Base-by-base conservation (phyloP, 2,329 filamentous ascomycete species). In the Metarhizium guizhouense region DNA sequence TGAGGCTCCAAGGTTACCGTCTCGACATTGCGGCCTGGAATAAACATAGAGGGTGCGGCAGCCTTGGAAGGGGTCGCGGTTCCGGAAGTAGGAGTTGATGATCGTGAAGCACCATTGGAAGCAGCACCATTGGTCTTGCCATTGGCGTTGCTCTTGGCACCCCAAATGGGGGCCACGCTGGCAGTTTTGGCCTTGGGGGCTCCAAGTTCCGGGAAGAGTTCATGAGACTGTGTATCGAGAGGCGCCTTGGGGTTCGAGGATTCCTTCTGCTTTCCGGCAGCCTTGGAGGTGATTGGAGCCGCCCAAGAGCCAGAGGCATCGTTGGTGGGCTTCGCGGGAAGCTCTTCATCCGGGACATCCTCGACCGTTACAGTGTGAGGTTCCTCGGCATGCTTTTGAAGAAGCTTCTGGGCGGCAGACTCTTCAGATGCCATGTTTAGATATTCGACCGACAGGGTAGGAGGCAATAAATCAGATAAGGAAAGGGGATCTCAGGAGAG, bases 181-280 rank as follows among this genome's bases (percentile, higher is more conserved):
- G 84, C 78, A 59, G 84, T 76, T 72, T 91, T 92, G 54, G 84
- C 76, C 71, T 84, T 84, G 56, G 78, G 72, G 25, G 75, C 81
- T 59, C 92, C 93, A 50, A 99, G 82, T 63, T 92, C 86, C n/a
- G 94, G 94, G 79, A 99, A 99, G 57, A 89, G 77, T 72, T 97
- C 92, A 67, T 95, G 88, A 18, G 90, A 95, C 66, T 89, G 82
- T 20, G 90, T 92, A 71, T 97, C 90, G 59, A 96, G 75, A 53
- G 65, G 55, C 43, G 78, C 64, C 47, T 74, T 71, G 36, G 72
- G 59, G 48, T 67, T 68, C 2, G 74, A 69, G 38, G 77, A 70
- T 55, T 81, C 77, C 68, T 85, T 86, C 68, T 87, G 83, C 76
- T 89, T 90, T 54, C 81, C 83, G 48, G 82, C 81, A 58, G 83